Evolutionary conservation across 176 grass and related monocot genomes (phyloP), one percentile per base, ranked within the genome.

Genomic region (Dendrocalamus sinicus): DNA sequence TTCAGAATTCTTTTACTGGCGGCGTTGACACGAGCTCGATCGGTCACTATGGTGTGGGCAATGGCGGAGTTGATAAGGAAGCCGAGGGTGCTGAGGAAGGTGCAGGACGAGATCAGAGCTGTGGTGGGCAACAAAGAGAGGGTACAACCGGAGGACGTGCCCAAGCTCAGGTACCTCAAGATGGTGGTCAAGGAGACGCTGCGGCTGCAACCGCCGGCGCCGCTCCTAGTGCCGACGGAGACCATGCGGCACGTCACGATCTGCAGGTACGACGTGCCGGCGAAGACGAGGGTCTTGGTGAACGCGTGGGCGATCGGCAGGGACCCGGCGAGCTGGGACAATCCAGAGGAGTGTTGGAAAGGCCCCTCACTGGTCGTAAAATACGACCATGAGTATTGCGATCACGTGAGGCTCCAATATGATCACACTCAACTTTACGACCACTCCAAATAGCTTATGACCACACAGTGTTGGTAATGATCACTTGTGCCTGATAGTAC

Each of bases 221-320:
- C 91, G 5, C 58, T 92, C 1, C 67, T 92, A 13, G 0, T 86
- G 48, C 90, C 90, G 17, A 71, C 73, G 35, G 75, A 84, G 81
- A 74, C 78, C 12, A 2, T 89, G 48, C 50, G 62, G 5, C 1
- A 11, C 26, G 9, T 70, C 8, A 26, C 1, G 7, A 61, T 88
- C 78, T 17, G 9, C 68, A 87, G 87, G 3, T 86, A 84, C 83
- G 67, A 83, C 37, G 75, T 92, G 84, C 78, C 87, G 14, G 64
- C 79, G 5, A 46, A 44, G 59, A 74, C 83, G 7, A 12, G 73
- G 20, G 12, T 89, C 1, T 1, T 86, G 0, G 78, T 92, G 4
- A 92, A 92, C 46, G 83, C 28, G 9, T 92, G 87, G 91, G 83
- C 83, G 1, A 79, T 92, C 35, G 87, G 79, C 0, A 86, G 91